phyloP scores from a whole-genome alignment of 2,329 filamentous ascomycete genomes.

The Fusarium cicatricum region DNA sequence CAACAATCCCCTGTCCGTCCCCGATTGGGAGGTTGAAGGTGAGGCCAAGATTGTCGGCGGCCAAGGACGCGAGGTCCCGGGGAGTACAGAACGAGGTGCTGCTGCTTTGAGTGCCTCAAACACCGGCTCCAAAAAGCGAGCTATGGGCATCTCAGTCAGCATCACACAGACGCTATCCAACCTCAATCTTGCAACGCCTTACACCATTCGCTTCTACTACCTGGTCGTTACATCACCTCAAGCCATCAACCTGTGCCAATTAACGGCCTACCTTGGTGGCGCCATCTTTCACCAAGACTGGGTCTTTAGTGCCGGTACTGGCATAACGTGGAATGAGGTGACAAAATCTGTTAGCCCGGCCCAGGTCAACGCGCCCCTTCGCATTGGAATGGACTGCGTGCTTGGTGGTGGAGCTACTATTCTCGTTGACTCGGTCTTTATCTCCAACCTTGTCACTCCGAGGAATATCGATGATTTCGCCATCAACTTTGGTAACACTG shows the following conservation, averaged over 20 bases:
- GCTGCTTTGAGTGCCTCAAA: background rate
- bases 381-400: constrained; percentile 7
- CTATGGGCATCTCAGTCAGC: background rate
- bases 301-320: background rate
- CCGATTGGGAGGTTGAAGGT: constrained; percentile 3
- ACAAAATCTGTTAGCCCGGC: background rate
- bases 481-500: constrained; percentile 11
- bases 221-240: background rate
- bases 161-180: constrained; percentile 9
- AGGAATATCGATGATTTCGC: constrained; percentile 14
- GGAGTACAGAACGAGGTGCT: background rate
- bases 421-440: constrained; percentile 21
- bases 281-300: constrained; percentile 1
- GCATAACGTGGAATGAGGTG: constrained; percentile 4
- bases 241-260: constrained; percentile 5
- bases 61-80: background rate
- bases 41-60: constrained; percentile 2
- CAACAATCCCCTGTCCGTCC: background rate
- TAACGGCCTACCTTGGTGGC: constrained; percentile 15
- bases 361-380: background rate
- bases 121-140: constrained; percentile 5
- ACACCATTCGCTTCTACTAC: constrained; percentile 25
- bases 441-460: constrained; percentile 23
- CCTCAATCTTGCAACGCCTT: constrained; percentile 4
- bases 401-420: background rate